A percentile compares a stretch with the other conserved stretches of the same genome.
These are phyloP conservation scores for Phytophthora gonapodyides DNA, from an alignment of 352 stramenopile species.

Conservation along the genomic window DNA sequence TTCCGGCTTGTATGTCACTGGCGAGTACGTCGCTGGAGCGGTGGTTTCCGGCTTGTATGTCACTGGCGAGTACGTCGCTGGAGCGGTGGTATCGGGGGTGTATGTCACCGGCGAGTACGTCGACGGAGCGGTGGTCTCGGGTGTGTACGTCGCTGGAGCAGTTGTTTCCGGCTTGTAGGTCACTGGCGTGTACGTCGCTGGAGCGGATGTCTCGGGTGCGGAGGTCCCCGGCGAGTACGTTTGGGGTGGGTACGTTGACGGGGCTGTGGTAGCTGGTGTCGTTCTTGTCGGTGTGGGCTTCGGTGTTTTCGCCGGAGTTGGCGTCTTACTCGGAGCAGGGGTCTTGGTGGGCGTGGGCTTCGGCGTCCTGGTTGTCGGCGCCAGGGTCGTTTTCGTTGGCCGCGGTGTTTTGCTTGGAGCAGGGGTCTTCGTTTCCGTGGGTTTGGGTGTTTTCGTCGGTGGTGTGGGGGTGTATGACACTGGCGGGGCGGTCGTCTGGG, in stretches of 20 bases:
- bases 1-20: neutral
- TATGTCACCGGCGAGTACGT: conserved; percentile 7
- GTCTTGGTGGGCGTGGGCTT: too few species aligned
- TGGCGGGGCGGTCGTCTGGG: neutral
- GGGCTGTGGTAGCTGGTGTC: neutral
- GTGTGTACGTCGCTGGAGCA: neutral
- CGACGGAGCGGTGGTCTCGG: conserved; percentile 1
- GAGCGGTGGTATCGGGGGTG: conserved; percentile 8
- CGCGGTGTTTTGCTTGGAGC: too few species aligned
- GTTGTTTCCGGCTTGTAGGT: conserved; percentile 11
- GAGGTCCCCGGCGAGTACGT: conserved; percentile 9
- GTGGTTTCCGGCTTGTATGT: neutral
- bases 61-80: neutral
- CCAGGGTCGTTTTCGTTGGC: too few species aligned
- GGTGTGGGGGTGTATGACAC: conserved; percentile 5
- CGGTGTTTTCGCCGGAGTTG: too few species aligned
- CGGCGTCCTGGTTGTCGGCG: too few species aligned
- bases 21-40: neutral
- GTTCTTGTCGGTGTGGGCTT: too few species aligned
- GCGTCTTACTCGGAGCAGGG: too few species aligned
- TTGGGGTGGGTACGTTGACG: conserved; percentile 5
- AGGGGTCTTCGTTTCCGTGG: too few species aligned
- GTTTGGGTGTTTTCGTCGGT: conserved; percentile 12
- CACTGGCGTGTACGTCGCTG: neutral
- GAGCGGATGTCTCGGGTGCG: neutral